Evolutionary conservation across 1,139 yeast species (phyloP).

Genomic region (Lodderomyces margitis): DNA sequence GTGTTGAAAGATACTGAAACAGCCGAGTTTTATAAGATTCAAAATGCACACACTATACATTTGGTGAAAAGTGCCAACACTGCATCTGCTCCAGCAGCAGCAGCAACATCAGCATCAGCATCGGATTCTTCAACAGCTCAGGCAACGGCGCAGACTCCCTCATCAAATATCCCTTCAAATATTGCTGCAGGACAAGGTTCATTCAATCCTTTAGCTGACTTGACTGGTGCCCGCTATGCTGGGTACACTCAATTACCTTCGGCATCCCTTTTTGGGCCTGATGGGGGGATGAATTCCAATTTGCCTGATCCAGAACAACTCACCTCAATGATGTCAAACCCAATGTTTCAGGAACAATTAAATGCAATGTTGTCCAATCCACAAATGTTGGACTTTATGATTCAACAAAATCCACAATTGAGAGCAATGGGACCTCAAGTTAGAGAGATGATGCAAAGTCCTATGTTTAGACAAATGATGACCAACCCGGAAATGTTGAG

Average conservation of each 20-base stretch:
- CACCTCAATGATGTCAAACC: slow-evolving; percentile 72
- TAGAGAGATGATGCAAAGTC: slow-evolving; percentile 81
- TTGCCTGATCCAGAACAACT: slow-evolving; percentile 76
- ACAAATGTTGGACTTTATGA: slow-evolving; percentile 79
- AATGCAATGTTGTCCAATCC: slow-evolving; percentile 75
- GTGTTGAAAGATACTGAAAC: slow-evolving; percentile 84
- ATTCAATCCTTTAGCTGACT: slow-evolving; percentile 84
- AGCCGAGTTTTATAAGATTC: slow-evolving; percentile 72
- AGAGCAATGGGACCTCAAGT: slow-evolving; percentile 89
- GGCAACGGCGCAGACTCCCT: slow-evolving; percentile 11
- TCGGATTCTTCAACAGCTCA: slow-evolving; percentile 15
- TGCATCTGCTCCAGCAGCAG: slow-evolving; percentile 10
- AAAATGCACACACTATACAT: slow-evolving; percentile 84
- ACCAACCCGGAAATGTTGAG: slow-evolving; percentile 85
- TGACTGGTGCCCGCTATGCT: slow-evolving; percentile 95
- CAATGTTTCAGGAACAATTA: slow-evolving; percentile 79
- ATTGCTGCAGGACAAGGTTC: slow-evolving; percentile 88
- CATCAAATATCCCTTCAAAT: slow-evolving; percentile 57
- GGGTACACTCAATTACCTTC: slow-evolving; percentile 88
- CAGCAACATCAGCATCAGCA: slow-evolving; percentile 11
- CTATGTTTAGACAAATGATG: slow-evolving; percentile 79
- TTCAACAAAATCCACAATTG: slow-evolving; percentile 79
- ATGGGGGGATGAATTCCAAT: slow-evolving; percentile 75
- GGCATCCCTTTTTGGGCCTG: slow-evolving; percentile 90
- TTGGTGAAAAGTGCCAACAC: slow-evolving; percentile 66